Base-by-base conservation (phyloP, 2,329 filamentous ascomycete genomes). In the Didymella pinodella region DNA sequence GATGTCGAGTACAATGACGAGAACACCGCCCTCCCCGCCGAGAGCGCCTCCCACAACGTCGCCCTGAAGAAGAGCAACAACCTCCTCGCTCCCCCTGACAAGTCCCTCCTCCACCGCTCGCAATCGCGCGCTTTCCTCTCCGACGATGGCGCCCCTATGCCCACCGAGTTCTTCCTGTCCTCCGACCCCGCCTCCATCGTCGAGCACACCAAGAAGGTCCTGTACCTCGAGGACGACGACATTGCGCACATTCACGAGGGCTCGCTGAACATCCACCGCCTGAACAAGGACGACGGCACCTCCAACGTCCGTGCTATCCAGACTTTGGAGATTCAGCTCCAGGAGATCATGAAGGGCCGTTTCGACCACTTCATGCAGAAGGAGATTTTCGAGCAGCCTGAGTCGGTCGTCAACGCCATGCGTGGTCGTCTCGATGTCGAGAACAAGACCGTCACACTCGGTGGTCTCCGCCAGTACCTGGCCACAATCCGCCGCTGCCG, bases 301-400 rank as follows among this genome's bases (percentile, higher is more conserved):
- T 96, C 92, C 81, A 97, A 98, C 77, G 93, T 98, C 71, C 93
- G 95, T 78, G 92, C 91, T 72, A 99, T 99, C 79, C 95, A 99
- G 86, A 99, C 95, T 55, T 88, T 99, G 56, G 95, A 99, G 85
- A 91, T 99, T 49, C 93, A 99, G 85, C 90, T 99, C 66, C 95
- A 99, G 84, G 93, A 99, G 85, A 99, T 99, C 82, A 99, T 99
- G 95, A 99, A 99, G 90, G 95, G 95, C 81, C 96, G 95, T 79
- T 99, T 98, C 81, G 95, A 99, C 80, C 95, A 99, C 84, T 99
- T 97, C 86, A 99, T 99, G 95, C 95, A 99, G 80, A 99, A 99
- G 88, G 95, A 99, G 81, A 99, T 99, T 75, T 99, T 99, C 80
- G 95, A 99, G 86, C 95, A 99, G 85, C 95, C 95, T 75, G 95